phyloP scores from a whole-genome alignment of 129 eudicot genomes.

The Saussurea involucrata region DNA sequence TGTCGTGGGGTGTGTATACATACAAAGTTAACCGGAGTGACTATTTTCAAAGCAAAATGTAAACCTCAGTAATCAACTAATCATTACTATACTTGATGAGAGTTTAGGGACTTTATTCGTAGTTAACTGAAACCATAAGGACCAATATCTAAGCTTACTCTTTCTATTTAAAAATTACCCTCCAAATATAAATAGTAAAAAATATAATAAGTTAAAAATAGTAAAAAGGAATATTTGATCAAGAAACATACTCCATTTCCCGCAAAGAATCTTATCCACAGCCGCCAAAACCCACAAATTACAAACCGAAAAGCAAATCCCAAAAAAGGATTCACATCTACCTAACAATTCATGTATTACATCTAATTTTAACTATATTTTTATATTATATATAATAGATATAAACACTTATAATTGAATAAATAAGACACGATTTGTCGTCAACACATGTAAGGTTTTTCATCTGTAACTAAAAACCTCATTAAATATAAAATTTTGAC shows the following conservation, averaged over 20 bases:
- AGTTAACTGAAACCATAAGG: too few species aligned
- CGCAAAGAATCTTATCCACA: constrained; percentile 36
- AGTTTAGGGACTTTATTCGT: too few species aligned
- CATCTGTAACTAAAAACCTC: too few species aligned
- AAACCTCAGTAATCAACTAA: accelerated
- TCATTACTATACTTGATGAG: too few species aligned
- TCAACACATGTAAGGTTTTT: too few species aligned
- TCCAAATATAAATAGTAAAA: background rate
- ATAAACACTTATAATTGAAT: background rate
- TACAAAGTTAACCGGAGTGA: too few species aligned
- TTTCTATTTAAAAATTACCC: background rate
- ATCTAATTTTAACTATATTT: background rate
- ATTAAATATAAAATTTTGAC: too few species aligned
- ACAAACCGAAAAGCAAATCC: constrained; percentile 1
- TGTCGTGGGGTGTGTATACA: too few species aligned
- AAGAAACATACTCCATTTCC: constrained; percentile 36
- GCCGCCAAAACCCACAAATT: constrained; percentile 34
- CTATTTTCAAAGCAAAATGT: background rate
- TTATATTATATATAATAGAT: too few species aligned
- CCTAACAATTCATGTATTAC: too few species aligned
- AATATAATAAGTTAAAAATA: background rate
- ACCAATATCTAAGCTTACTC: too few species aligned
- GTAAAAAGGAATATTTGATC: constrained; percentile 19
- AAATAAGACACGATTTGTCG: too few species aligned
- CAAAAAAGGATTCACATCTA: background rate